Evolutionary conservation across 306 rosid genomes (phyloP).

Genomic region (Vigna trinervia): DNA sequence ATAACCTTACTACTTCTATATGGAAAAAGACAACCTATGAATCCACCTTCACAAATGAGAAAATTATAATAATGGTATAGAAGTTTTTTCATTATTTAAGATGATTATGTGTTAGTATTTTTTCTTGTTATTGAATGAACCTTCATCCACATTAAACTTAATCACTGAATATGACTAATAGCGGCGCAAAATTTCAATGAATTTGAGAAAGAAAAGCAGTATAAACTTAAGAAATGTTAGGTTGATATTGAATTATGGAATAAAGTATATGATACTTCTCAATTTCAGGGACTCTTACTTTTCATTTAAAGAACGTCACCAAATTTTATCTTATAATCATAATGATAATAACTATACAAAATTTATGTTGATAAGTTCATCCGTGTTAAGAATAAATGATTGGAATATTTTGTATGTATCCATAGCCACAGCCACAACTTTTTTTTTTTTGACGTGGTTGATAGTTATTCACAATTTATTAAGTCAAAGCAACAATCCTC

Average conservation of each 20-base stretch:
- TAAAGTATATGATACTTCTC: background rate
- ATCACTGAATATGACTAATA: background rate
- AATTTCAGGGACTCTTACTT: background rate
- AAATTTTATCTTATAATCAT: background rate
- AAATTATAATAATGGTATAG: no score
- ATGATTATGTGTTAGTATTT: background rate
- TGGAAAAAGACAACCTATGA: background rate
- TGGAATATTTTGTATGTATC: conserved; percentile 12
- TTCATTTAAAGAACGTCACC: background rate
- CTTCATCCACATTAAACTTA: background rate
- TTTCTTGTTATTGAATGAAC: background rate
- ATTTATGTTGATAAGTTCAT: background rate
- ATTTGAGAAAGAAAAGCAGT: background rate
- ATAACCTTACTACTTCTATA: background rate
- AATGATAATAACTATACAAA: background rate
- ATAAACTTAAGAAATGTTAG: background rate
- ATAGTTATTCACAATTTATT: background rate
- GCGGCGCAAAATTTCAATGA: background rate
- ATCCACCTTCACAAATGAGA: no score
- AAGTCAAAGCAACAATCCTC: background rate
- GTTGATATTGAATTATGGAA: background rate
- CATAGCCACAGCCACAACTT: background rate
- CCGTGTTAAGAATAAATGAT: background rate
- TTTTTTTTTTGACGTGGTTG: background rate
- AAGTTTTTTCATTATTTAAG: no score